These are phyloP conservation scores for Bipolaris cookei DNA, from an alignment of 2,329 filamentous ascomycete genomes.

Conservation along the genomic window DNA sequence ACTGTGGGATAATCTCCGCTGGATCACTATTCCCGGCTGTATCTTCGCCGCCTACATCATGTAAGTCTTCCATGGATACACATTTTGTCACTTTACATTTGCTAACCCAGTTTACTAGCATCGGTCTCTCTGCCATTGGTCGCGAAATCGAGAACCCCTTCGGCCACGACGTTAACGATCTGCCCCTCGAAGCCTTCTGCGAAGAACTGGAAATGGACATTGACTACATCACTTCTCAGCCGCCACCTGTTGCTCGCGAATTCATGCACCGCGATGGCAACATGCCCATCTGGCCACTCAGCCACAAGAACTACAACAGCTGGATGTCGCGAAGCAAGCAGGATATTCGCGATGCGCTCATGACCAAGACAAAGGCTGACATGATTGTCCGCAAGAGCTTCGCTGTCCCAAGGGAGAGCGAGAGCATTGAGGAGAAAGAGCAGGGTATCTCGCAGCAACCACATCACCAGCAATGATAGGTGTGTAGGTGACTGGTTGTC, in stretches of 20 bases:
- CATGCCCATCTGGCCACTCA: slow-evolving; percentile 65
- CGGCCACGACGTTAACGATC: slow-evolving; percentile 81
- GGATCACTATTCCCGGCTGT: slow-evolving; percentile 80
- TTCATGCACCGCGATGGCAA: slow-evolving; percentile 60
- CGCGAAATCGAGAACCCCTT: slow-evolving; percentile 87
- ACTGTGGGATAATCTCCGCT: slow-evolving; percentile 67
- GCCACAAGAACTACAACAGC: slow-evolving; percentile 47
- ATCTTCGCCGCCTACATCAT: slow-evolving; percentile 80
- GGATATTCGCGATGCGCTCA: slow-evolving; percentile 53
- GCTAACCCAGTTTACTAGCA: slow-evolving; percentile 34
- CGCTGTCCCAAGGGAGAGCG: slow-evolving; percentile 25
- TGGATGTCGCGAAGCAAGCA: slow-evolving; percentile 49
- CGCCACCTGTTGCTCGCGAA: slow-evolving; percentile 58
- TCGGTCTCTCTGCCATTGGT: slow-evolving; percentile 77
- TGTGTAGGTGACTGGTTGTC: neutral
- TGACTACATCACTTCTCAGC: slow-evolving; percentile 71
- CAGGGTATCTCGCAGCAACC: slow-evolving; percentile 21
- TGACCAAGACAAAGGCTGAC: slow-evolving; percentile 50
- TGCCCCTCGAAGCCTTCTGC: slow-evolving; percentile 70
- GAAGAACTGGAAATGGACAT: slow-evolving; percentile 75
- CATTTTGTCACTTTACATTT: too few relatives aligned
- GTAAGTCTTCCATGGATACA: neutral
- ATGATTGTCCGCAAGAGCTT: slow-evolving; percentile 45
- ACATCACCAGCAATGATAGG: neutral
- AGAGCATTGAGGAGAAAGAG: slow-evolving; percentile 26